Evolutionary conservation across 345 rosid genomes (phyloP), one percentile per base, ranked within the genome.

Genomic region (Microcos paniculata): DNA sequence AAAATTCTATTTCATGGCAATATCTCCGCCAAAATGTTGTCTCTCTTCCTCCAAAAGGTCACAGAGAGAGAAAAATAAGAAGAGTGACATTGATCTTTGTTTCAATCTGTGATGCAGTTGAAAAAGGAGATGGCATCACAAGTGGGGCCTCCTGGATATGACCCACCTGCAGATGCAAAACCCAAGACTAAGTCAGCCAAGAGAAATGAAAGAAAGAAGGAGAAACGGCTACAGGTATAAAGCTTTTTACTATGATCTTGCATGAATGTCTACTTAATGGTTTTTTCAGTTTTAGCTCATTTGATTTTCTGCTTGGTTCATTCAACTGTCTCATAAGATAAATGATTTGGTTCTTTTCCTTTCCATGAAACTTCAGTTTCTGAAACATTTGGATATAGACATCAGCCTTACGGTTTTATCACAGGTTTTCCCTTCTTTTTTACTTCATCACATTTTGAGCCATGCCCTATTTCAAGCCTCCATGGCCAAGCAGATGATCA

Each of bases 121-220:
- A 93, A 79, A 83, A 93, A 93, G 87, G 97, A 88, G 83, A 81
- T 80, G 87, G 85, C 86, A 21, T 82, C 86, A 68, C 92, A 77
- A 71, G 88, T 72, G 35, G 85, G 74, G 68, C 98, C 94, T 68
- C 99, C 98, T 1, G 99, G 99, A 76, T 96, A 89, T 81, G 94
- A 90, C 55, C 89, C 87, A 1, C 79, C 10, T 63, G 1, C 62
- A 23, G 94, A 88, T 80, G 65, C 85, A 68, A 96, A 90, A 77
- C 87, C 97, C n/a, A 96, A 90, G 85, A 87, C 94, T 2, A 93
- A 96, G 80, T 62, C 97, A 43, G 95, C 85, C 2, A 93, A 90
- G 83, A 91, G 88, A 79, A 92, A 96, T 24, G 98, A 91, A 79
- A 85, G 97, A 51, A 96, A 89, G 90, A 93, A 90, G 88, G 98